These are phyloP conservation scores for Phytopythium vexans DNA, from an alignment of 352 stramenopile species.

Conservation along the genomic window DNA sequence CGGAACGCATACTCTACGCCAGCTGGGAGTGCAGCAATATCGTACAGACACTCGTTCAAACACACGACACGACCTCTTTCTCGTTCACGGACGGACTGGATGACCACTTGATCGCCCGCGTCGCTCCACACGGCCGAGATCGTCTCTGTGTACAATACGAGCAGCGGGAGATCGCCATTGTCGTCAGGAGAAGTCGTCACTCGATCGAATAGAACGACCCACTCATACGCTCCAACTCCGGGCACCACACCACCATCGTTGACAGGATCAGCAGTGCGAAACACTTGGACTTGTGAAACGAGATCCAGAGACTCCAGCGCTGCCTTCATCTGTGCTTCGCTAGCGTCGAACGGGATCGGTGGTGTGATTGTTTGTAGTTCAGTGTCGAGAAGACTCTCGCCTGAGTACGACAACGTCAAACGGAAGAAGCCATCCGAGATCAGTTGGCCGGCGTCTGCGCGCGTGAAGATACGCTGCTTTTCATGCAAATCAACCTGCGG, in stretches of 20 bases:
- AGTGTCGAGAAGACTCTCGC: conserved; percentile 29
- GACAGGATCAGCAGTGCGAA: conserved; percentile 18
- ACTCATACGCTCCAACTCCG: conserved; percentile 33
- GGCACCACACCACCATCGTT: conserved; percentile 1
- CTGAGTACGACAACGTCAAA: conserved; percentile 37
- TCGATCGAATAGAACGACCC: conserved; percentile 54
- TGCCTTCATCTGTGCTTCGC: conserved; percentile 47
- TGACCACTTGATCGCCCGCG: conserved; percentile 42
- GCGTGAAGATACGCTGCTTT: conserved; percentile 37
- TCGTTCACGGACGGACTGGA: conserved; percentile 36
- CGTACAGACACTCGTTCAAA: conserved; percentile 18
- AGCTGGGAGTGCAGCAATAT: conserved; percentile 16
- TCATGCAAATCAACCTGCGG: conserved; percentile 21
- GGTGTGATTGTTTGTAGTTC: conserved; percentile 44
- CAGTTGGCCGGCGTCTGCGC: conserved; percentile 35
- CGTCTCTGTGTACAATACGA: conserved; percentile 51
- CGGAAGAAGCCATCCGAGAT: conserved; percentile 58
- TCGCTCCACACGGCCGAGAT: conserved; percentile 45
- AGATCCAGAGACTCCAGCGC: conserved; percentile 74
- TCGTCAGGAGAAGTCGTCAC: conserved; percentile 1
- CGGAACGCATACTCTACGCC: conserved; percentile 40
- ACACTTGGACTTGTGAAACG: conserved; percentile 54
- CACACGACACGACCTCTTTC: conserved; percentile 19
- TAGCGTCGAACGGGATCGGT: conserved; percentile 75
- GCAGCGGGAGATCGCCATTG: conserved; percentile 34